Base-by-base conservation (phyloP, 306 rosid species). In the Quercus berberidifolia region DNA sequence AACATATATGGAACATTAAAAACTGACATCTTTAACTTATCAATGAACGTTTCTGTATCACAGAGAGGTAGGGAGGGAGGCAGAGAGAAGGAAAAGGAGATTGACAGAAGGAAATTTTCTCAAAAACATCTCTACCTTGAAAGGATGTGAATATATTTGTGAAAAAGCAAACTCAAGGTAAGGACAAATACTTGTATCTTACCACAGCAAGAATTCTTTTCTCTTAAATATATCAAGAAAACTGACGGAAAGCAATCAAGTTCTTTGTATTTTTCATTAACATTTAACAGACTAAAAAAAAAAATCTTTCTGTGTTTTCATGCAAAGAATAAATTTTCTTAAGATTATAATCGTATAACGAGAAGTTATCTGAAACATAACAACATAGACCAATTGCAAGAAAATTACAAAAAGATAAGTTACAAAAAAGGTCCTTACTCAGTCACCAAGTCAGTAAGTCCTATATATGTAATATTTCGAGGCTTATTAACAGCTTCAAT, bases 401-500 rank as follows among this genome's bases (percentile, higher is more conserved):
- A 60, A 25, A 2, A 62, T 25, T 13, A 6, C 28, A 65, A 28
- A 77, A 65, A 28, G 78, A 49, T 49, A 49, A 49, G 54, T 49
- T 12, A 13, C 15, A 49, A 49, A 49, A 11, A 65, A 28, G 78
- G 80, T 86, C 90, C 97, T 92, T 91, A 94, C 99, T 95, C 99
- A 35, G 99, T 95, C 80, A 95, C 99, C 88, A 95, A 87, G 87
- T 95, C 98, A 26, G 99, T 83, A 63, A 88, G 76, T 90, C 98
- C 99, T 79, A 92, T 91, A 67, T 95, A 95, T 60, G 93, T 81
- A 76, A 95, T 69, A 87, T 88, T 88, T 55, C 88, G 86, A 62
- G 99, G 98, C 88, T 93, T 90, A 80, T 90, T 95, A 78, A 95
- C 96, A 65, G 99, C 97, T 63, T 93, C 94, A 98, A 93, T 95